Base-by-base conservation (phyloP, 1,284 basidiomycete species). In the Chondrostereum purpureum region DNA sequence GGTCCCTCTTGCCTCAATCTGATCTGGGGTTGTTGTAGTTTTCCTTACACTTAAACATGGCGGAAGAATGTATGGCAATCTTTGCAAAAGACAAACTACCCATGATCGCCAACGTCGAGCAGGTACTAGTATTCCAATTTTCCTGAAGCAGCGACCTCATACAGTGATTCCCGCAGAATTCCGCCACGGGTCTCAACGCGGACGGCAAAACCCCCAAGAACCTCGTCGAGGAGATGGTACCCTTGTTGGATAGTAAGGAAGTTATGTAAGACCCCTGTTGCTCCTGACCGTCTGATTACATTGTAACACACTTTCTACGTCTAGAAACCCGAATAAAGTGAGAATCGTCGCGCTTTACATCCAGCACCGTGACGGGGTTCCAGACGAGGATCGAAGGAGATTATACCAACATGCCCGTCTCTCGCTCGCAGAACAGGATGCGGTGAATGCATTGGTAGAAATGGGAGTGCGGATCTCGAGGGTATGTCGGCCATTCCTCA, bases 171-270 rank as follows among this genome's bases (percentile, higher is more conserved):
- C 24, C 31, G 6, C 53, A 93, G 88, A 88, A 84, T 61, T 97
- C 91, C 58, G 88, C 94, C 0, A 98, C 94, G 1, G 93, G 93
- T 4, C 58, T 86, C 36, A 96, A 88, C 2, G 69, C 87, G 0
- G 90, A 95, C 56, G 92, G 92, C 1, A 95, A 95, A 67, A 75
- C 80, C 17, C 94, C 94, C 1, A 96, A 95, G 60, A 80, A 79
- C 1, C 68, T 99, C 3, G 93, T 99, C 1, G 96, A 99, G 64
- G 93, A 99, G 62, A 98, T 99, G 94, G 95, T 99, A 0, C 93
- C 95, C 0, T 65, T 99, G 19, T 72, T 99, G 21, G 96, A 96
- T 60, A 87, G 89, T 60, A 75, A 82, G 39, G 78, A 87, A 17
- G 80, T 98, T 45, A 72, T 82, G 91, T 91, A 63, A 58, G 80